These are phyloP conservation scores for Rhizophagus sp. DNA, from an alignment of 192 early-diverging fungal genomes.

Conservation along the genomic window DNA sequence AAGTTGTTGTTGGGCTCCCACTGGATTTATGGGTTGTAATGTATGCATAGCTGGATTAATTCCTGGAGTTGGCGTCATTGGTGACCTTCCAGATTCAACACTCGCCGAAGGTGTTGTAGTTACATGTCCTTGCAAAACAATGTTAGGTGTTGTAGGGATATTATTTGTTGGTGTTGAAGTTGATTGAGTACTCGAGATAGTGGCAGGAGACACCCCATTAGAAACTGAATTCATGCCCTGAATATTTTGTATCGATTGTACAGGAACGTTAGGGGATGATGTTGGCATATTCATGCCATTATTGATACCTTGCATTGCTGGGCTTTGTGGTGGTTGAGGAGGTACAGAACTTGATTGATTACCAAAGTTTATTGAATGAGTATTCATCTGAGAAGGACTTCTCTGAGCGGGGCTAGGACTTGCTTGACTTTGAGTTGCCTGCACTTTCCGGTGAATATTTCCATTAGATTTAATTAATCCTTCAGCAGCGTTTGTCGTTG, in stretches of 20 bases:
- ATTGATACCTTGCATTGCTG: slow-evolving; percentile 15
- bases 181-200: not conserved
- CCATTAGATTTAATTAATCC: slow-evolving; percentile 14
- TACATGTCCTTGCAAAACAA: not conserved
- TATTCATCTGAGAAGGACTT: slow-evolving; percentile 1
- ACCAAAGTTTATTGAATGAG: not conserved
- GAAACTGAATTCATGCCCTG: not conserved
- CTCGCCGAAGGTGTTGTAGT: slow-evolving; percentile 26
- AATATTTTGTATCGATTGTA: slow-evolving; percentile 19
- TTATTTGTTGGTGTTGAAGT: slow-evolving; percentile 8
- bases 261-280: not conserved
- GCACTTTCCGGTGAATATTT: slow-evolving; percentile 28
- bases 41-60: not conserved
- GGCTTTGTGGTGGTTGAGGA: slow-evolving; percentile 25
- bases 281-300: slow-evolving; percentile 14
- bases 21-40: slow-evolving; percentile 9
- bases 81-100: slow-evolving; percentile 10
- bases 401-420: not conserved
- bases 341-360: slow-evolving; percentile 15
- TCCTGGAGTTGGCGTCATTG: not conserved
- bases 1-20: slow-evolving; percentile 23
- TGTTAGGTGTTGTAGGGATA: slow-evolving; percentile 17
- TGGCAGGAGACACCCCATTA: slow-evolving; percentile 9
- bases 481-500: slow-evolving; percentile 4
- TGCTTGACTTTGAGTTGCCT: slow-evolving; percentile 25